Percentiles rank a stretch among this genome's conserved stretches.
These are phyloP conservation scores for Ogataea degrootiae DNA, from an alignment of 805 yeast species.

Conservation along the genomic window DNA sequence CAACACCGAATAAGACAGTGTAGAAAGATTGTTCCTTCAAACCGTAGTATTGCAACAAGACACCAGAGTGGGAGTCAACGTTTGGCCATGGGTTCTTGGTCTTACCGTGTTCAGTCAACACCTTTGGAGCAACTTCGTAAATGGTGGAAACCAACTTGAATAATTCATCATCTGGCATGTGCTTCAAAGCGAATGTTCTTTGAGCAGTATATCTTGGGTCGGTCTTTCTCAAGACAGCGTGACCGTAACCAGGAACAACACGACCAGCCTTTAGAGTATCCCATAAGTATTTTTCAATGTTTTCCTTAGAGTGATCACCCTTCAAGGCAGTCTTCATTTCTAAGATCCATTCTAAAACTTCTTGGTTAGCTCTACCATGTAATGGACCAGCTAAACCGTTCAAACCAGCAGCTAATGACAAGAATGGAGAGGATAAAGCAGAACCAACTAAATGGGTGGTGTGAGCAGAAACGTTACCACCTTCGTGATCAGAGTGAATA, in stretches of 20 bases:
- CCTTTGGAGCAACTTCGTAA: constrained; percentile 79
- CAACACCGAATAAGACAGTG: constrained; percentile 82
- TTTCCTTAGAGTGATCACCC: constrained; percentile 64
- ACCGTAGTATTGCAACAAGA: constrained; percentile 79
- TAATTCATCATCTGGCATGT: constrained; percentile 73
- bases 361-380: constrained; percentile 87
- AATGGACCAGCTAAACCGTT: constrained; percentile 86
- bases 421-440: constrained; percentile 72
- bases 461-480: constrained; percentile 86
- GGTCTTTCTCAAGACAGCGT: constrained; percentile 82
- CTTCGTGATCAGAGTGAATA: constrained; percentile 85
- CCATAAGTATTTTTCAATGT: constrained; percentile 75
- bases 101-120: constrained; percentile 79
- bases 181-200: constrained; percentile 72
- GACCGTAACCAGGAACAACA: constrained; percentile 87
- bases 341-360: constrained; percentile 76
- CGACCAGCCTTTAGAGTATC: constrained; percentile 75
- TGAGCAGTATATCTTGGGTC: constrained; percentile 87
- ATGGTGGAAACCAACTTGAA: constrained; percentile 75
- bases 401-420: constrained; percentile 76
- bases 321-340: constrained; percentile 61
- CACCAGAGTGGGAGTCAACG: constrained; percentile 87
- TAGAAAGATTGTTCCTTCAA: constrained; percentile 76
- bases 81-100: constrained; percentile 94
- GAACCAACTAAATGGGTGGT: constrained; percentile 84